A percentile compares a stretch with the other conserved stretches of the same genome.
Evolutionary conservation across 169 alveolate genomes (phyloP).

Genomic region (Blepharisma undulans): DNA sequence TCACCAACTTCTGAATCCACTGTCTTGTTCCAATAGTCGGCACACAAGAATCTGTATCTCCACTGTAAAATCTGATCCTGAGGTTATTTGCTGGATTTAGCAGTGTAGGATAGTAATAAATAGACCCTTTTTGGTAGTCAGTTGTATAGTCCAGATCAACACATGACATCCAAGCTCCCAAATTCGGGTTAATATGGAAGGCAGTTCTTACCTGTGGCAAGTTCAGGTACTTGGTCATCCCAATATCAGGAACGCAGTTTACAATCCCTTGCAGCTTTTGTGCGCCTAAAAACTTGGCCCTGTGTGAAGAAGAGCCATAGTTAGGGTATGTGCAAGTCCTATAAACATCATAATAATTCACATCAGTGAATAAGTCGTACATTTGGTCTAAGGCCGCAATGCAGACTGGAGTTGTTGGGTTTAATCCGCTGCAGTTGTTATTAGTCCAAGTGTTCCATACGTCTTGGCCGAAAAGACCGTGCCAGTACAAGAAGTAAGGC

Average conservation of each 20-base stretch:
- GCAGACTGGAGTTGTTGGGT: background rate
- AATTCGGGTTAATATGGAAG: slow-evolving; percentile 50
- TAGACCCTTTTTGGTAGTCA: slow-evolving; percentile 52
- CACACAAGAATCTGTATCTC: slow-evolving; percentile 77
- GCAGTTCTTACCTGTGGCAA: slow-evolving; percentile 56
- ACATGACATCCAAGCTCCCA: slow-evolving; percentile 50
- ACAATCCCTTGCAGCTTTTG: background rate
- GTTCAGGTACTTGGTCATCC: slow-evolving; percentile 60
- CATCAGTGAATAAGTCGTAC: background rate
- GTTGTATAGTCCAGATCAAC: background rate
- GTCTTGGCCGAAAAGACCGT: background rate
- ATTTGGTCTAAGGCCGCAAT: background rate
- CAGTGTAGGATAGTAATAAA: slow-evolving; percentile 44
- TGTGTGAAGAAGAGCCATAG: slow-evolving; percentile 46
- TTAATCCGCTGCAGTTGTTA: background rate
- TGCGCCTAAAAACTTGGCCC: background rate
- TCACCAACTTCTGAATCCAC: slow-evolving; percentile 46
- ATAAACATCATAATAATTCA: slow-evolving; percentile 9
- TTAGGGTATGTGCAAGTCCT: background rate
- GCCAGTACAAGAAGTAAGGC: background rate
- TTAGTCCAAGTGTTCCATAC: background rate
- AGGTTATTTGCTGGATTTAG: slow-evolving; percentile 37
- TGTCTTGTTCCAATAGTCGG: slow-evolving; percentile 73
- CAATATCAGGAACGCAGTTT: slow-evolving; percentile 21
- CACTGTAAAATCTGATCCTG: slow-evolving; percentile 63